Percentiles rank a stretch among this genome's conserved stretches.
Conservation (phyloP, 164 flowering plant genomes). For the Brasenia schreberi region DNA sequence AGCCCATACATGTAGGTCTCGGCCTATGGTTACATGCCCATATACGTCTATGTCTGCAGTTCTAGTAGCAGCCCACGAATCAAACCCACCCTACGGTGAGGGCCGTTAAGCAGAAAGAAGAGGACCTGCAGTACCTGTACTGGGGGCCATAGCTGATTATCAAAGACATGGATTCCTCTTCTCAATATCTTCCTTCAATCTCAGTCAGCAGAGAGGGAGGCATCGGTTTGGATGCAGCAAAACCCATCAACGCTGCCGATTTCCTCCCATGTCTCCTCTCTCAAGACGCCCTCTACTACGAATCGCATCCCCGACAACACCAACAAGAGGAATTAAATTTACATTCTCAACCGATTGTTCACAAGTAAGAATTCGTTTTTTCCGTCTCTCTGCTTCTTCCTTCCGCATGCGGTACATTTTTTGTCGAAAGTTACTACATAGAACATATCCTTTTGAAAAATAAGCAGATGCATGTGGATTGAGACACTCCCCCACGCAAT, state of each 20-base stretch:
- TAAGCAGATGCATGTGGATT: conserved; percentile 43
- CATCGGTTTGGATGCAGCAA: conserved; percentile 49
- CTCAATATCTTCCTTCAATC: conserved; percentile 57
- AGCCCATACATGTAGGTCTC: too few species aligned
- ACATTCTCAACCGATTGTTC: neutral
- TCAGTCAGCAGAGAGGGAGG: conserved; percentile 50
- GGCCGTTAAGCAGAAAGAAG: too few species aligned
- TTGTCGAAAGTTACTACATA: neutral
- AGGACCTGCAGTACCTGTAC: too few species aligned
- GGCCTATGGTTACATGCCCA: too few species aligned
- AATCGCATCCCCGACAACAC: conserved; percentile 14
- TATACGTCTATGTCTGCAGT: too few species aligned
- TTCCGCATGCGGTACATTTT: neutral
- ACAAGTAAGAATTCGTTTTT: neutral
- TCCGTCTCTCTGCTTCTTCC: neutral
- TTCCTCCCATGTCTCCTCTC: conserved; percentile 46
- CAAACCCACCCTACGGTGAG: too few species aligned
- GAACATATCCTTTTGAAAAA: neutral
- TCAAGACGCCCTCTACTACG: conserved; percentile 12
- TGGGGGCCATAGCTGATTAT: too few species aligned
- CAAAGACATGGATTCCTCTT: conserved; percentile 44
- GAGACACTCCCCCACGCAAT: conserved; percentile 47
- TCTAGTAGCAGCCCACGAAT: too few species aligned
- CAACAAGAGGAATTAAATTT: conserved; percentile 18
- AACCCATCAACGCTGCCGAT: conserved; percentile 19